A percentile compares a stretch with the other conserved stretches of the same genome.
Evolutionary conservation across 2,329 filamentous ascomycete genomes (phyloP).

Genomic region (Rugonectria rugulosa): DNA sequence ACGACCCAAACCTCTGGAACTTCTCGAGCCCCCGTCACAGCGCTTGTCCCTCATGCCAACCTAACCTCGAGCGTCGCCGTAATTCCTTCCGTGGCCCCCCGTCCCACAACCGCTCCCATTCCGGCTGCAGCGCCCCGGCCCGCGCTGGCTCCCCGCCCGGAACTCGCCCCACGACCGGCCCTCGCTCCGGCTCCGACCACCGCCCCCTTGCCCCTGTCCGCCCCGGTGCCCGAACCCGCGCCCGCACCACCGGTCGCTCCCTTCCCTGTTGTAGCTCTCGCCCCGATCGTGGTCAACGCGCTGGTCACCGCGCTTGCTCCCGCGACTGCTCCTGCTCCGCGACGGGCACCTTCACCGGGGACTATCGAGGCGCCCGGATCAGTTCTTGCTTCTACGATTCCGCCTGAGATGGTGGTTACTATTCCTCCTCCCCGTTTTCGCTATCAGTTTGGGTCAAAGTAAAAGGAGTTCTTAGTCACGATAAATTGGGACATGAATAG

Average conservation of each 20-base stretch:
- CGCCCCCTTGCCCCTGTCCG: slow-evolving; percentile 7
- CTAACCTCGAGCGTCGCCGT: slow-evolving; percentile 5
- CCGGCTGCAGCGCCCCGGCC: slow-evolving; percentile 14
- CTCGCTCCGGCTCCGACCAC: slow-evolving; percentile 9
- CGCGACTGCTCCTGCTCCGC: slow-evolving; percentile 5
- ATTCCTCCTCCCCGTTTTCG: slow-evolving; percentile 5
- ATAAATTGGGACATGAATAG: background rate
- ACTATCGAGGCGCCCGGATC: slow-evolving; percentile 15
- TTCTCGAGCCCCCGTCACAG: slow-evolving; percentile 5
- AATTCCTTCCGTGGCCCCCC: slow-evolving; percentile 3
- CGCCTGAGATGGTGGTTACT: background rate
- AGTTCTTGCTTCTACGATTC: slow-evolving; percentile 13
- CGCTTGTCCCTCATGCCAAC: slow-evolving; percentile 2
- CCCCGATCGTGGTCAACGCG: slow-evolving; percentile 19
- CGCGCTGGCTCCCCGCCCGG: slow-evolving; percentile 4
- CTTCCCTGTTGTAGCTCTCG: slow-evolving; percentile 20
- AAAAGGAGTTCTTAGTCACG: no score
- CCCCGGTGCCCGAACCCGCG: slow-evolving; percentile 19
- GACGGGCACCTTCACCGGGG: slow-evolving; percentile 6
- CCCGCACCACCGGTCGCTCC: slow-evolving; percentile 14
- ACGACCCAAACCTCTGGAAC: slow-evolving; percentile 10
- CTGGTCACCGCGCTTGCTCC: slow-evolving; percentile 18
- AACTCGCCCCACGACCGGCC: slow-evolving; percentile 9
- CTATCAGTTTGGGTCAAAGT: background rate
- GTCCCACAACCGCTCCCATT: background rate